Base-by-base conservation (phyloP, 2,329 filamentous ascomycete species). In the Aspergillus fischeri region DNA sequence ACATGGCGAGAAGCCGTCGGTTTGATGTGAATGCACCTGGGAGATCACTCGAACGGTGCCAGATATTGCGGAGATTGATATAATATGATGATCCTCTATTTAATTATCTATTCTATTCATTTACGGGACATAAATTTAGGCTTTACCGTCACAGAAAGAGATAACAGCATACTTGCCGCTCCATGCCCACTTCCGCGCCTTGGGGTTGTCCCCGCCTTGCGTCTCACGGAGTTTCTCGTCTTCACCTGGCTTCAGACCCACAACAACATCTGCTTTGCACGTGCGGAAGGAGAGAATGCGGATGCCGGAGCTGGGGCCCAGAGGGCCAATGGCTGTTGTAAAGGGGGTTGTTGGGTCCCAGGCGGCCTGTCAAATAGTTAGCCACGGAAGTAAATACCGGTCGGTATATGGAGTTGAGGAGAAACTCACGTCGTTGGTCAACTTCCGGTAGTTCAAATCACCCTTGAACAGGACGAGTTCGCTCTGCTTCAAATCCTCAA, bases 391-490 rank as follows among this genome's bases (percentile, higher is more conserved):
- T 11, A 4, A 32, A 45, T 27, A 45, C 4, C 41, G 38, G 11
- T 32, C 41, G 38, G 11, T 32, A n/a, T 9, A 50, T 21, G 45
- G 25, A 32, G 5, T n/a, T 41, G 54, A 14, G 38, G 48, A 2
- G 21, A n/a, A 29, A 79, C 88, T 79, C 77, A 93, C 91, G 80
- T 99, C 94, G 51, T 86, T 89, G 29, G 89, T 92, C 63, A 99
- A 75, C 75, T 99, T 99, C 60, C 94, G 83, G 75, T 97, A 99
- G 77, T 99, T 99, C 65, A 99, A 73, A 71, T 99, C 94, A 2
- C 94, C 94, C 80, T 99, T 99, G 81, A 97, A 97, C 55, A 99
- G 86, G 11, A 96, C 91, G 20, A 99, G 80, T 73, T 96, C 90
- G 63, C 89, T 90, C 60, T 85, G 77, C 78, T 92, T 88, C 55